These are phyloP conservation scores for Eremothecium cymbalariae DNA, from an alignment of 1,139 yeast genomes.

Conservation along the genomic window DNA sequence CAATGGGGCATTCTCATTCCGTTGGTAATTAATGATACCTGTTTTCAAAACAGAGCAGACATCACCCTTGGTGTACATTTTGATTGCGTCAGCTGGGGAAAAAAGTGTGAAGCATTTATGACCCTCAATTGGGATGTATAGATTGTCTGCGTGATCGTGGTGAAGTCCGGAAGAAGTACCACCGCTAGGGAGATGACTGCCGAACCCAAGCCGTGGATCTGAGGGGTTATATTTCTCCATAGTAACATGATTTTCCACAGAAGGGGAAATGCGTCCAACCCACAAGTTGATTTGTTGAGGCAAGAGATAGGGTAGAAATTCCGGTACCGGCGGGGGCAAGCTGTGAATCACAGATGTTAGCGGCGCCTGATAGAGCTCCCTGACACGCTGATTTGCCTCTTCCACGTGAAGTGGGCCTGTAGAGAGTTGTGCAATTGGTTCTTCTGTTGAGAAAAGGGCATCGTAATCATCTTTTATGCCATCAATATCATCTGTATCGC, in stretches of 20 bases:
- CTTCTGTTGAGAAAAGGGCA: conserved; percentile 30
- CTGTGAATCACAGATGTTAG: conserved; percentile 37
- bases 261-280: conserved; percentile 41
- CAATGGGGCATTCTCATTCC: conserved; percentile 44
- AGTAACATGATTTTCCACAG: conserved; percentile 11
- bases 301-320: conserved; percentile 36
- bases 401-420: conserved; percentile 21
- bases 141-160: conserved; percentile 72
- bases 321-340: conserved; percentile 39
- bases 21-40: conserved; percentile 57
- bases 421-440: conserved; percentile 16
- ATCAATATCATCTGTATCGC: conserved; percentile 40
- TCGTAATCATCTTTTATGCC: conserved; percentile 48
- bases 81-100: conserved; percentile 52
- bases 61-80: conserved; percentile 53
- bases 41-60: conserved; percentile 43
- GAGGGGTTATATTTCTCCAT: conserved; percentile 18
- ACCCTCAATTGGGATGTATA: conserved; percentile 54
- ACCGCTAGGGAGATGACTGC: conserved; percentile 44
- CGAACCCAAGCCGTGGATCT: conserved; percentile 36
- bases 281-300: conserved; percentile 71
- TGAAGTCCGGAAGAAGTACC: conserved; percentile 71
- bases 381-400: conserved; percentile 35
- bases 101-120: conserved; percentile 58
- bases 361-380: conserved; percentile 55